These are phyloP conservation scores for Boechera retrofracta DNA, from an alignment of 345 rosid species.

Conservation along the genomic window DNA sequence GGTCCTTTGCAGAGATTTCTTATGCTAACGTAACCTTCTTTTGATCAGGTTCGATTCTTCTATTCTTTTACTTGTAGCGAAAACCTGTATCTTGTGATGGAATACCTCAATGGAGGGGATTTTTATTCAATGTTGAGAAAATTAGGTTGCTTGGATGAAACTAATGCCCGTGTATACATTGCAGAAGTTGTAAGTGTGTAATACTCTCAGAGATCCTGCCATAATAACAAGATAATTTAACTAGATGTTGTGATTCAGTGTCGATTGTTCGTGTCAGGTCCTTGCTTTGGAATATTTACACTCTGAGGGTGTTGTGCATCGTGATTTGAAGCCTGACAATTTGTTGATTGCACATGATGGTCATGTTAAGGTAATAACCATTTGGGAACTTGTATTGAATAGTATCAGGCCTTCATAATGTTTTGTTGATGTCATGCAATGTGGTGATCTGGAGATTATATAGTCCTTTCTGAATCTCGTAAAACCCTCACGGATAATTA, in stretches of 20 bases:
- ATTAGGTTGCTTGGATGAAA: constrained; percentile 89
- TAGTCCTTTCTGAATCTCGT: constrained; percentile 15
- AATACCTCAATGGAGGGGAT: constrained; percentile 96
- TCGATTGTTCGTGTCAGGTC: constrained; percentile 55
- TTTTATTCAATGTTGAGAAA: constrained; percentile 80
- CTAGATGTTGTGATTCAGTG: constrained; percentile 22
- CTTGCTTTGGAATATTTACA: constrained; percentile 94
- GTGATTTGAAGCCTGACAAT: constrained; percentile 98
- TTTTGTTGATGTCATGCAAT: constrained; percentile 55
- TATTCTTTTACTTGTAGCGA: constrained; percentile 95
- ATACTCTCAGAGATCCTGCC: constrained; percentile 26
- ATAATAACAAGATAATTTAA: constrained; percentile 29
- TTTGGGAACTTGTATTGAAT: constrained; percentile 29
- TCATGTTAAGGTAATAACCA: constrained; percentile 79
- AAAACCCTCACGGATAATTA: constrained; percentile 15
- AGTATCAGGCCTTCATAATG: constrained; percentile 24
- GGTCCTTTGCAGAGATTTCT: constrained; percentile 22
- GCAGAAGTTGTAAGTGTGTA: constrained; percentile 91
- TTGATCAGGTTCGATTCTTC: constrained; percentile 91
- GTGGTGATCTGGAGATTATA: constrained; percentile 16
- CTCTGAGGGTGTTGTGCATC: constrained; percentile 87
- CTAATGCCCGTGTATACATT: constrained; percentile 82
- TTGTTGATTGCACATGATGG: constrained; percentile 97
- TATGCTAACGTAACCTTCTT: constrained; percentile 44
- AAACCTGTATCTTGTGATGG: constrained; percentile 99